A percentile compares a stretch with the other conserved stretches of the same genome.
These are phyloP conservation scores for Hypholoma fasciculare DNA, from an alignment of 768 basidiomycete genomes.

Conservation along the genomic window DNA sequence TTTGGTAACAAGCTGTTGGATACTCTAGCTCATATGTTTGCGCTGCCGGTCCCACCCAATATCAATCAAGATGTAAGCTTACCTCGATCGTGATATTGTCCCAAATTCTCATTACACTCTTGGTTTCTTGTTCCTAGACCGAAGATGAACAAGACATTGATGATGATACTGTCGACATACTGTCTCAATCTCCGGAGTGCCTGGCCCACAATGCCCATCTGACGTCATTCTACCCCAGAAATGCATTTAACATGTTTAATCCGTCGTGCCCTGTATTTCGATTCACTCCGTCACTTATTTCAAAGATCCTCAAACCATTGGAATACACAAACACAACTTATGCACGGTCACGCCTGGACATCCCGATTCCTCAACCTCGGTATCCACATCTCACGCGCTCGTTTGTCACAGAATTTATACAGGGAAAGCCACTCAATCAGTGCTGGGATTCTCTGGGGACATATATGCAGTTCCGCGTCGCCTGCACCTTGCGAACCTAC, in stretches of 20 bases:
- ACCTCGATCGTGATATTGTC: neutral
- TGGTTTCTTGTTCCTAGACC: neutral
- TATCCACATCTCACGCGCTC: constrained; percentile 9
- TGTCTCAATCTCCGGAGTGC: neutral
- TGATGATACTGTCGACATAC: neutral
- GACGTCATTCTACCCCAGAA: neutral
- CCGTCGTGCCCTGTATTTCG: neutral
- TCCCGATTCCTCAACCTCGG: constrained; percentile 9
- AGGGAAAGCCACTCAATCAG: constrained; percentile 19
- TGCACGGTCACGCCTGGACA: constrained; percentile 7
- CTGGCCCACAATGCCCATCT: neutral
- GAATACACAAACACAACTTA: constrained; percentile 1
- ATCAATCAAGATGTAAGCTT: constrained; percentile 3
- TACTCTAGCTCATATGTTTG: neutral
- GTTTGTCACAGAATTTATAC: constrained; percentile 25
- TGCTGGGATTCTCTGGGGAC: constrained; percentile 23
- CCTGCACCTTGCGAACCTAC: constrained; percentile 27
- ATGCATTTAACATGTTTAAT: neutral
- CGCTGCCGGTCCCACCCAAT: constrained; percentile 4
- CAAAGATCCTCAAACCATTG: neutral
- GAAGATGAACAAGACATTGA: neutral
- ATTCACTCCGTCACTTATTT: constrained; percentile 8
- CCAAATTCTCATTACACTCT: too few relatives aligned
- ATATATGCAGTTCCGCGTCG: constrained; percentile 21
- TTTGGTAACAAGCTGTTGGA: neutral